Percentiles rank a stretch among this genome's conserved stretches.
phyloP scores from a whole-genome alignment of 176 grass and related monocot genomes.

The Eremochloa ophiuroides region DNA sequence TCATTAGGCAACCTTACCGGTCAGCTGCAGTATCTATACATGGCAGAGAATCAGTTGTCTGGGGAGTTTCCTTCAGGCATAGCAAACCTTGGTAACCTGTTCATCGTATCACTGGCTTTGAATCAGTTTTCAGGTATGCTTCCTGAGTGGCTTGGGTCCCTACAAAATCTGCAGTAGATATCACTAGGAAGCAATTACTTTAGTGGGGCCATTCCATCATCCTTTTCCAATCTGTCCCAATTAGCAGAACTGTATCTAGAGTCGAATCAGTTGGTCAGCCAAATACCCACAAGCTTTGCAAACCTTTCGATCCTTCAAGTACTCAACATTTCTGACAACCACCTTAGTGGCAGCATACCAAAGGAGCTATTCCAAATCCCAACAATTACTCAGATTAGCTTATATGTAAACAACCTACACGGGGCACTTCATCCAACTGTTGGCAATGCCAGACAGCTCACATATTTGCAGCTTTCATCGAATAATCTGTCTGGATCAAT shows the following conservation, averaged over 20 bases:
- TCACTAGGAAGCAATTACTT: background rate
- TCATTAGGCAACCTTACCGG: background rate
- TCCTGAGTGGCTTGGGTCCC: background rate
- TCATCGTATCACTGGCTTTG: background rate
- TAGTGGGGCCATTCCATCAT: constrained; percentile 14
- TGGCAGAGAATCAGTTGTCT: background rate
- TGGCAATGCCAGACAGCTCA: constrained; percentile 22
- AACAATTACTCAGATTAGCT: background rate
- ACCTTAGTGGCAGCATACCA: background rate
- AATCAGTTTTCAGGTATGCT: background rate
- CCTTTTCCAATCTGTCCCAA: constrained; percentile 23
- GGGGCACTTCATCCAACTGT: background rate
- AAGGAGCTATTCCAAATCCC: constrained; percentile 19
- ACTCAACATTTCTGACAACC: background rate
- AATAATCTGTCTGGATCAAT: constrained; percentile 19
- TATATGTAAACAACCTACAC: constrained; percentile 9
- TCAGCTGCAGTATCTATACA: background rate
- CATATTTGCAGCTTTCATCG: constrained; percentile 13
- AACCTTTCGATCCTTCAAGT: constrained; percentile 3
- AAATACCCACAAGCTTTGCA: constrained; percentile 6
- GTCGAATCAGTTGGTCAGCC: background rate
- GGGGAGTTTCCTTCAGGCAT: background rate
- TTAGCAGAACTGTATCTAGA: background rate
- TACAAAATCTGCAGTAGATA: background rate
- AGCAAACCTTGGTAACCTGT: background rate